These are phyloP conservation scores for Chamaecyparis obtusa DNA, from an alignment of 75 land plant species.

Conservation along the genomic window DNA sequence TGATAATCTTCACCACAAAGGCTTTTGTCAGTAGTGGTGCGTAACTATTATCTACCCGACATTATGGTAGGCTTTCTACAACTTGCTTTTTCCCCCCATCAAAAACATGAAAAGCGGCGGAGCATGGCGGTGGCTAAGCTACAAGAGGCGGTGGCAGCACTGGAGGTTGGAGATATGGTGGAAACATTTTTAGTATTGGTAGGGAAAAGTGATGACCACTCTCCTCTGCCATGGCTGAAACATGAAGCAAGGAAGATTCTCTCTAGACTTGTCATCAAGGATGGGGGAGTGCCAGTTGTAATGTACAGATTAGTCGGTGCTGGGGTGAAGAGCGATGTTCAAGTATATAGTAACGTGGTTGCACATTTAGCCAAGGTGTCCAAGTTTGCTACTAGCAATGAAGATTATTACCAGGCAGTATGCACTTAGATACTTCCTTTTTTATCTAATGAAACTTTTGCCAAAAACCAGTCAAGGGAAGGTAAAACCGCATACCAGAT, in stretches of 20 bases:
- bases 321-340: constrained; percentile 35
- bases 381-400: constrained; percentile 22
- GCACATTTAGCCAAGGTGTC: constrained; percentile 46
- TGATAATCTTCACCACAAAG: neutral
- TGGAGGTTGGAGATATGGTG: constrained; percentile 33
- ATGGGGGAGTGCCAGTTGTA: constrained; percentile 37
- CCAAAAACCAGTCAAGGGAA: neutral
- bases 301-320: constrained; percentile 34
- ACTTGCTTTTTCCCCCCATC: neutral
- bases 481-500: constrained; percentile 15
- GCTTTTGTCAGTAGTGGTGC: neutral
- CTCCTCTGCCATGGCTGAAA: constrained; percentile 44
- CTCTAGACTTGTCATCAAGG: constrained; percentile 31
- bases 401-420: constrained; percentile 30
- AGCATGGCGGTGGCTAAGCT: constrained; percentile 14
- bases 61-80: constrained; percentile 6
- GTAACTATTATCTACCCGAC: constrained; percentile 4
- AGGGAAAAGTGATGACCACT: neutral
- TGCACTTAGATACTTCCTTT: constrained; percentile 38
- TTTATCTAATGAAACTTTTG: constrained; percentile 12
- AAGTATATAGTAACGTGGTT: constrained; percentile 31
- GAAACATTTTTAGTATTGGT: constrained; percentile 36
- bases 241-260: constrained; percentile 31
- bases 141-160: constrained; percentile 11
- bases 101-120: neutral